Percentiles rank a stretch among this genome's conserved stretches.
phyloP scores from a whole-genome alignment of 768 basidiomycete genomes.

The Naganishia friedmannii region DNA sequence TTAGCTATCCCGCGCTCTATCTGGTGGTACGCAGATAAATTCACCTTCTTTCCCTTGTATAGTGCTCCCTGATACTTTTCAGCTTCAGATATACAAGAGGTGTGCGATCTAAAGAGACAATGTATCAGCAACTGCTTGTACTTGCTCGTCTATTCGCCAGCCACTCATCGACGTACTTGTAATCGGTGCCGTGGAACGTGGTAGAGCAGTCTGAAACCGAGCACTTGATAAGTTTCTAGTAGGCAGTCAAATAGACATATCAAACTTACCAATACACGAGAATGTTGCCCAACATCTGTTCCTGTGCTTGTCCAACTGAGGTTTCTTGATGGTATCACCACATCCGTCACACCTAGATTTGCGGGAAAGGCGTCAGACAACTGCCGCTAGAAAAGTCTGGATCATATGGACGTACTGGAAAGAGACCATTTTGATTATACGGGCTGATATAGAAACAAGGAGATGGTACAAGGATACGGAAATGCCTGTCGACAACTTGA shows the following conservation, averaged over 20 bases:
- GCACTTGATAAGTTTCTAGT: slow-evolving; percentile 37
- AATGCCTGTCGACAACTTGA: background rate
- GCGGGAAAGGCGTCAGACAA: background rate
- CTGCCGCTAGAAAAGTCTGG: slow-evolving; percentile 7
- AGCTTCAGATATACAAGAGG: slow-evolving; percentile 80
- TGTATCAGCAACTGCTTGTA: too few species aligned
- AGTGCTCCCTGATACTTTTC: slow-evolving; percentile 87
- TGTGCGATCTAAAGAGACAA: slow-evolving; percentile 55
- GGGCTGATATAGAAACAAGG: background rate
- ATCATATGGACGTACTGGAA: slow-evolving; percentile 61
- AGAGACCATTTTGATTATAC: slow-evolving; percentile 61
- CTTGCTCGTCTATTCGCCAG: too few species aligned
- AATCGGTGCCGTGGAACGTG: slow-evolving; percentile 75
- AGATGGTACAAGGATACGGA: background rate
- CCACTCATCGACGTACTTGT: slow-evolving; percentile 55
- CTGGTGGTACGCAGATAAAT: slow-evolving; percentile 26
- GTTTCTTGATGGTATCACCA: slow-evolving; percentile 85
- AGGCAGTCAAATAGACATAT: background rate
- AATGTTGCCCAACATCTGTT: slow-evolving; percentile 47
- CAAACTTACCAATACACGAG: slow-evolving; percentile 48
- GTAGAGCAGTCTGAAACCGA: slow-evolving; percentile 87
- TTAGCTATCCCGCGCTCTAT: background rate
- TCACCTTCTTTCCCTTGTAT: slow-evolving; percentile 72
- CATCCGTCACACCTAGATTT: slow-evolving; percentile 71
- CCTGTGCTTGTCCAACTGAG: slow-evolving; percentile 78